Base-by-base conservation (phyloP, 345 rosid genomes). In the Salix arbutifolia region DNA sequence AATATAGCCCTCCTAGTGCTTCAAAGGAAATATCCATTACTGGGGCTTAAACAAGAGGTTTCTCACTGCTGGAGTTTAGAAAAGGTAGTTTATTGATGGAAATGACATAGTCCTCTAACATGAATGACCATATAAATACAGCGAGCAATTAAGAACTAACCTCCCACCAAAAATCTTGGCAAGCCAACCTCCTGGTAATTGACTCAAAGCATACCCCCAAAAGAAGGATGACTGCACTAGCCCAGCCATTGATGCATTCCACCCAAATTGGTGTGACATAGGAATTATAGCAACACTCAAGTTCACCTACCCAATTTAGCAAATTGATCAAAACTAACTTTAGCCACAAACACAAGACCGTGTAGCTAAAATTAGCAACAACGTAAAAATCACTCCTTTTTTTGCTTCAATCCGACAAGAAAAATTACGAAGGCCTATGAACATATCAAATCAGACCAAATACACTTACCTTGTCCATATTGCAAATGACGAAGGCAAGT, bases 151-250 rank as follows among this genome's bases (percentile, higher is more conserved):
- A 71, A 25, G 52, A 67, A 85, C 95, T 79, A 77, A 95, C 99
- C 99, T 90, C 72, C 99, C 99, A 28, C 97, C 99, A 71, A 93
- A 90, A 77, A 88, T 79, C 90, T 91, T 95, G 70, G 99, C 79
- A 76, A 93, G 92, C 99, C 97, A 95, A 66, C 97, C 97, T 25
- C 97, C 97, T 21, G 97, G 97, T 84, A 91, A 87, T 81, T 95
- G 99, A 77, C 97, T 94, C 88, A 94, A 80, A 0, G 99, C 97
- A 82, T 94, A 94, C 30, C 97, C 98, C 97, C 94, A 92, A 76
- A 94, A 94, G 89, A 94, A 94, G 0, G 97, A 94, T 2, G 98
- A 94, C 83, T 93, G 97, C 71, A 93, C 99, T 81, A 91, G 79
- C 1, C 99, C 99, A 6, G 97, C 97, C 44, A 85, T 82, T 4